Base-by-base conservation (phyloP, 371 early-diverging fungal species). In the Rhizopus delemar region DNA sequence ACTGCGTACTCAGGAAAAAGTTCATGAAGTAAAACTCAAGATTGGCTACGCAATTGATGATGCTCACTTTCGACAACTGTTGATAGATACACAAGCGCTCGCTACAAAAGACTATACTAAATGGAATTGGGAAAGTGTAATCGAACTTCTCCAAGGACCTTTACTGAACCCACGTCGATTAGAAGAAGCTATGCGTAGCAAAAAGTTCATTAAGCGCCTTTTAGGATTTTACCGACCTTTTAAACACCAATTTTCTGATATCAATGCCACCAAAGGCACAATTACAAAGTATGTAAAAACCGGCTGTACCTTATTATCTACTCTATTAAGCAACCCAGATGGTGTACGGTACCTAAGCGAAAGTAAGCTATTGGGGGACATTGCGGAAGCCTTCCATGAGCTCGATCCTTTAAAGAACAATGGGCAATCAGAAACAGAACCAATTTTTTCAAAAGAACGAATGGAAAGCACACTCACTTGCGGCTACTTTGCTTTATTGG, bases 111-210 rank as follows among this genome's bases (percentile, higher is more conserved):
- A 93, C 22, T 83, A 78, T 57, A 77, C 84, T 5, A 88, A 90
- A 59, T 95, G 95, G 95, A 84, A 84, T 43, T 95, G 91, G 93
- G 88, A 90, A 46, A 75, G 77, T 29, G 86, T 93, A 16, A 59
- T 75, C 46, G 92, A 93, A 59, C 70, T 93, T 2, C 62, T 93
- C 6, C 87, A 88, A 48, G 93, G 93, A 1, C 91, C 93, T 2
- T 69, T 93, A 43, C 60, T 83, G 13, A 88, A 86, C 60, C 83
- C 89, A 2, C 76, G 85, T 46, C 78, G 93, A 22, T 61, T 93
- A 16, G 93, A 93, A 16, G 95, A 95, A 58, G 86, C 87, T 0
- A 74, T 90, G 62, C 83, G 85, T 22, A 84, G 80, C 51, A 86
- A 86, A 13, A 92, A 90, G 59, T 90, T 92, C 35, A 78, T 90